Percentiles rank a stretch among this genome's conserved stretches.
Conservation (phyloP, 2,329 filamentous ascomycete species). For the Cladophialophora carrionii region DNA sequence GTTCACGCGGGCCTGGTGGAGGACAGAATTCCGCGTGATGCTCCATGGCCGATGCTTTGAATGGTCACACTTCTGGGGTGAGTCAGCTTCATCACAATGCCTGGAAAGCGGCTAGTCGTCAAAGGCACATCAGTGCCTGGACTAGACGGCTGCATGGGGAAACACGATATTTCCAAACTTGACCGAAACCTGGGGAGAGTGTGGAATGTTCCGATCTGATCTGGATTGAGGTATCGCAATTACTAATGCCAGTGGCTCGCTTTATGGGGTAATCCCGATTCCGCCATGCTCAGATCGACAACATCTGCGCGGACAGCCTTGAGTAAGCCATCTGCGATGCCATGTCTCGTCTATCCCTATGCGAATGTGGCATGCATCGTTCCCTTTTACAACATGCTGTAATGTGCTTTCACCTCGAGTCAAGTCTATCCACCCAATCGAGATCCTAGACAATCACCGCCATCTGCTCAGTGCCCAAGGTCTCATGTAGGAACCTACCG, state of each 20-base stretch:
- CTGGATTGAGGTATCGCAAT: not conserved
- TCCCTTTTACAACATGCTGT: not conserved
- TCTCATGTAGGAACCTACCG: too few relatives aligned
- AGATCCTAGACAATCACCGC: not conserved
- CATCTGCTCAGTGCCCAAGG: not conserved
- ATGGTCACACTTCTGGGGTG: not conserved
- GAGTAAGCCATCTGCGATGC: not conserved
- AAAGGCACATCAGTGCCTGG: not conserved
- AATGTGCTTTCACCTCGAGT: not conserved
- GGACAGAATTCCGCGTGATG: not conserved
- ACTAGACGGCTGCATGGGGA: slow-evolving; percentile 3
- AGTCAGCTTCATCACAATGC: not conserved
- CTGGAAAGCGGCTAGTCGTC: not conserved
- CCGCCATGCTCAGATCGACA: not conserved
- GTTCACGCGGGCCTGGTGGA: not conserved
- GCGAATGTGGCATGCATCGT: not conserved
- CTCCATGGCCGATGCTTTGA: not conserved
- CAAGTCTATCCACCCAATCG: not conserved
- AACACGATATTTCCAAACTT: slow-evolving; percentile 5
- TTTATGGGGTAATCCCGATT: slow-evolving; percentile 10
- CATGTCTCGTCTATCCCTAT: not conserved
- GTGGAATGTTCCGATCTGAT: slow-evolving; percentile 16
- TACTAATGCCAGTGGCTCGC: not conserved
- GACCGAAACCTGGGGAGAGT: not conserved
- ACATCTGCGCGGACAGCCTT: not conserved